These are phyloP conservation scores for Collybia mongolica DNA, from an alignment of 768 basidiomycete genomes.

Conservation along the genomic window DNA sequence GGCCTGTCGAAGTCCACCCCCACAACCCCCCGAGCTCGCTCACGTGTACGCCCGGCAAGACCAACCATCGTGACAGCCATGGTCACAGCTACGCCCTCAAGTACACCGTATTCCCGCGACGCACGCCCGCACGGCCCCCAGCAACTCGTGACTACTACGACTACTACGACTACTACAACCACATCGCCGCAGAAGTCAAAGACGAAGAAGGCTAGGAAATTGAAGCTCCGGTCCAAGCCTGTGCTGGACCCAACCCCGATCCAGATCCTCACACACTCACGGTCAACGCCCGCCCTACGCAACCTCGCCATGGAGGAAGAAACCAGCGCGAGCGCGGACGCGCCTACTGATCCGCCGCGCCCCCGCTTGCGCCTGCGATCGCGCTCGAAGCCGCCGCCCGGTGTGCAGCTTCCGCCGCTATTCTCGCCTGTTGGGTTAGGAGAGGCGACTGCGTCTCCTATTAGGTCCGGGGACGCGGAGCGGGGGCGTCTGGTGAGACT, in stretches of 20 bases:
- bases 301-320: conserved; percentile 11
- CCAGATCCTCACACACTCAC: conserved; percentile 12
- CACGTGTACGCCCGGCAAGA: too few species aligned
- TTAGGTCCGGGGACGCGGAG: neutral
- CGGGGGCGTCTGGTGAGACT: conserved; percentile 1
- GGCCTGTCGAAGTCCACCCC: neutral
- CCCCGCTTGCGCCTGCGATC: neutral
- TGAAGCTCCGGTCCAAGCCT: neutral
- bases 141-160: neutral
- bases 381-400: neutral
- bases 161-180: neutral
- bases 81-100: too few species aligned
- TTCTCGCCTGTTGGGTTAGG: too few species aligned
- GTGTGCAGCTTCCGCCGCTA: neutral
- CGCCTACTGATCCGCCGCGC: neutral
- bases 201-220: conserved; percentile 2
- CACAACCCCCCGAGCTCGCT: neutral
- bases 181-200: conserved; percentile 3
- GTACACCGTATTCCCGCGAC: too few species aligned
- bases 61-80: too few species aligned
- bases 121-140: too few species aligned
- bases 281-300: conserved; percentile 46
- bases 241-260: neutral
- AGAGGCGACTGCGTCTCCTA: too few species aligned
- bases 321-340: neutral